Evolutionary conservation across 2,329 filamentous ascomycete species (phyloP).

Genomic region (Orbilia oligospora): DNA sequence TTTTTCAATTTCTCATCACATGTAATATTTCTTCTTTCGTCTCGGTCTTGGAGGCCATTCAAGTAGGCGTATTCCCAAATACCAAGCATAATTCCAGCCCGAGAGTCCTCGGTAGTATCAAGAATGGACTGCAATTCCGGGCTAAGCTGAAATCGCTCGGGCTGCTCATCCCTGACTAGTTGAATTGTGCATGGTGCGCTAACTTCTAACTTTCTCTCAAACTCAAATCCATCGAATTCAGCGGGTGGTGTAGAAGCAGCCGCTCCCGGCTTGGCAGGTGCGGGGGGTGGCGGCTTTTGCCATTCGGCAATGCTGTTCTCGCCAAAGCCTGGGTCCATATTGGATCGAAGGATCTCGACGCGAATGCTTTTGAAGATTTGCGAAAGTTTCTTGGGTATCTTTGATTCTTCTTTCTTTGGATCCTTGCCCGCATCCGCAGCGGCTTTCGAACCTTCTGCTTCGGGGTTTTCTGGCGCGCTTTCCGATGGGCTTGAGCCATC

Average conservation of each 20-base stretch:
- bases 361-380: constrained; percentile 86
- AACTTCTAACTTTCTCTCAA: constrained; percentile 91
- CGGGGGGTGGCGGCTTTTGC: constrained; percentile 80
- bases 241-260: constrained; percentile 71
- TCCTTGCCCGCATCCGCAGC: constrained; percentile 68
- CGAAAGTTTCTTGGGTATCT: constrained; percentile 75
- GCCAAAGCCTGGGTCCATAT: constrained; percentile 75
- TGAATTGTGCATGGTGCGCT: constrained; percentile 93
- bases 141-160: constrained; percentile 86
- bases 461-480: constrained; percentile 32
- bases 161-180: constrained; percentile 84
- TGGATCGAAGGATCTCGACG: constrained; percentile 73
- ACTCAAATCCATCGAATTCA: constrained; percentile 91
- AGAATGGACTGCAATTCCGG: constrained; percentile 84
- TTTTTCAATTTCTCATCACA: constrained; percentile 86
- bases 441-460: constrained; percentile 67
- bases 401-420: constrained; percentile 68
- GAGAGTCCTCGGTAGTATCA: constrained; percentile 87
- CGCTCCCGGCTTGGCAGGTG: constrained; percentile 71
- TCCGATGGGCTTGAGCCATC: constrained; percentile 64
- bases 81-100: constrained; percentile 88
- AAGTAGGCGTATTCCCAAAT: constrained; percentile 95
- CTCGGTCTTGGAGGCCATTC: constrained; percentile 89
- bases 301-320: constrained; percentile 80
- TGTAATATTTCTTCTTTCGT: constrained; percentile 91